Evolutionary conservation across 495 filamentous ascomycete species (phyloP), one percentile per base, ranked within the genome.

Genomic region (Tuber microsphaerosporum): DNA sequence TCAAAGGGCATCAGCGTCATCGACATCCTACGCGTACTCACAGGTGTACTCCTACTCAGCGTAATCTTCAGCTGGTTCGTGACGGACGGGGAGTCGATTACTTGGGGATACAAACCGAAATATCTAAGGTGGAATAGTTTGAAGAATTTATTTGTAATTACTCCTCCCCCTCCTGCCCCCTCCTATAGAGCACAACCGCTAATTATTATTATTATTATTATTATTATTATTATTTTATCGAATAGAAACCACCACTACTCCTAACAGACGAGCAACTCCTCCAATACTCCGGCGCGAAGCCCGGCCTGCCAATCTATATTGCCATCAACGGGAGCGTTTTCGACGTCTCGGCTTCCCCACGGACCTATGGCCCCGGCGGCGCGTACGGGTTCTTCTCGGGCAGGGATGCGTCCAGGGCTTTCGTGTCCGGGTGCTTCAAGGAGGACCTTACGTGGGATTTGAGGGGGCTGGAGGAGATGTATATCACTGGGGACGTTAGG

Each of bases 371-470:
- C 1, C 93, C 94, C 0, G 94, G 93, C 26, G 96, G 95, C 3
- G 88, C 87, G 69, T 99, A 99, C 87, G 86, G 89, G 72, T 92
- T 92, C 85, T 97, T 99, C 84, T 87, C 93, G 0, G 95, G 95
- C 44, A 86, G 87, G 26, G 95, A 99, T 84, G 95, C 95, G 10
- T 89, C 92, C 3, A 91, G 95, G 42, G 92, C 91, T 6, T 99
- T 93, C 84, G 90, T 99, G n/a, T 97, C 95, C n/a, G 93, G 92
- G 2, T 99, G 95, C 83, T 99, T 99, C 86, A 85, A 89, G 44
- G 90, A 92, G 71, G 94, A 98, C 86, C 85, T 91, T 51, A 96
- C 90, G 8, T 84, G 89, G 1, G 94, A 98, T 83, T 84, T 97
- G 84, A 86, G 89, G 34, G 96, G 96, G 1, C 92, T 92, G 1